Conservation (phyloP, 148 eudicot genomes). For the Pharnaceum exiguum region DNA sequence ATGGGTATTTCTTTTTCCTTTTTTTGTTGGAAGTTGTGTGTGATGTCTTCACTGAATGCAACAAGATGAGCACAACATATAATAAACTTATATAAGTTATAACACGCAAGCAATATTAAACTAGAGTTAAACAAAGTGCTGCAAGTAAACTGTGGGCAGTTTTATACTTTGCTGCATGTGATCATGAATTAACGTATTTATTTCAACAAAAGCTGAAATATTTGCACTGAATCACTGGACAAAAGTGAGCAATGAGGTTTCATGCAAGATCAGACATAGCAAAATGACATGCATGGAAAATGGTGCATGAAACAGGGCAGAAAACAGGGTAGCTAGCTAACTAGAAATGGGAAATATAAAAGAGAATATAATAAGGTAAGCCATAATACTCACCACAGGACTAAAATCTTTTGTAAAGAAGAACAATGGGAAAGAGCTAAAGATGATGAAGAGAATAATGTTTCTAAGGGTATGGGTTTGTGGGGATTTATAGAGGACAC, state of each 20-base stretch:
- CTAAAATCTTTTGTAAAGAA: no score
- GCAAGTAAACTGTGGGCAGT: neutral
- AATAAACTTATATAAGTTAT: no score
- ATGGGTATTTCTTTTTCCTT: no score
- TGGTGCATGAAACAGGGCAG: neutral
- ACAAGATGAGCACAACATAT: no score
- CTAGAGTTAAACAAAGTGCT: no score
- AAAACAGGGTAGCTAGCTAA: neutral
- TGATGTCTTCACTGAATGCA: no score
- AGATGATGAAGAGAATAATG: conserved; percentile 17
- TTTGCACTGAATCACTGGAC: conserved; percentile 1
- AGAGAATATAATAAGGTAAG: no score
- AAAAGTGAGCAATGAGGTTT: neutral
- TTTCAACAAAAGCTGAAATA: conserved; percentile 1
- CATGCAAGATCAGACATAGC: conserved; percentile 1
- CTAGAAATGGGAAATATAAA: neutral
- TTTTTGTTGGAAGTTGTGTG: no score
- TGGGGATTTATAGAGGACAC: conserved; percentile 27
- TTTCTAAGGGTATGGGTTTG: conserved; percentile 10
- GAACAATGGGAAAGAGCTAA: neutral
- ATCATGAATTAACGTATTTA: neutral
- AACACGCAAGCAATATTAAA: no score
- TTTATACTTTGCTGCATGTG: conserved; percentile 7
- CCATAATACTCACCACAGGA: conserved; percentile 8
- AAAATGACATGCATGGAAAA: neutral